A percentile compares a stretch with the other conserved stretches of the same genome.
These are phyloP conservation scores for Grigorovia jiainica DNA, from an alignment of 805 yeast species.

Conservation along the genomic window DNA sequence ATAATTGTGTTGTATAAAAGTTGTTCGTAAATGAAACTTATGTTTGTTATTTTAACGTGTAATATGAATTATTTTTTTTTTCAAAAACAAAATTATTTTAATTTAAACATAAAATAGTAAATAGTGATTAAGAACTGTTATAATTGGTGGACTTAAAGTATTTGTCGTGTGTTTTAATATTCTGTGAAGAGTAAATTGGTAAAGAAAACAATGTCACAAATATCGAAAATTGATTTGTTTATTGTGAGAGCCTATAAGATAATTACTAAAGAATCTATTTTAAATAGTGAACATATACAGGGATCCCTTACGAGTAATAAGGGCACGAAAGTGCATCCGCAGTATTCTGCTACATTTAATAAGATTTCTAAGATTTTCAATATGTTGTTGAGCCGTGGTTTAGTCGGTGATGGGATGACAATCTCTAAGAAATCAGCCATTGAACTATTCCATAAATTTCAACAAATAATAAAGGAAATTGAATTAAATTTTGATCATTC, in stretches of 20 bases:
- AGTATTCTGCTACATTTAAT: slow-evolving; percentile 17
- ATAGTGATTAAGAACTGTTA: too few species aligned
- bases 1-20: slow-evolving; percentile 2
- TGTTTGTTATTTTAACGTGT: not conserved
- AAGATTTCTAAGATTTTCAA: slow-evolving; percentile 24
- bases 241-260: slow-evolving; percentile 19
- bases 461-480: slow-evolving; percentile 27
- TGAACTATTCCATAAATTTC: slow-evolving; percentile 27
- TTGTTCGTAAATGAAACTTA: not conserved
- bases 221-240: slow-evolving; percentile 19
- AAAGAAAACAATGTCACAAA: slow-evolving; percentile 9
- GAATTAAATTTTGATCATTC: slow-evolving; percentile 25
- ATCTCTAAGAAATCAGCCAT: slow-evolving; percentile 28
- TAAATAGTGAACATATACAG: slow-evolving; percentile 14
- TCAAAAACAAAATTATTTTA: too few species aligned
- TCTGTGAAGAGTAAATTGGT: too few species aligned
- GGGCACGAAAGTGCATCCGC: slow-evolving; percentile 9
- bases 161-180: too few species aligned
- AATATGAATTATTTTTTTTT: too few species aligned
- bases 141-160: too few species aligned
- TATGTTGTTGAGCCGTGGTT: slow-evolving; percentile 19
- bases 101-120: too few species aligned
- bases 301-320: slow-evolving; percentile 6
- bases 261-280: slow-evolving; percentile 12
- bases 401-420: slow-evolving; percentile 19